Evolutionary conservation across 2,329 filamentous ascomycete species (phyloP).

Genomic region (Geosmithia putterillii): DNA sequence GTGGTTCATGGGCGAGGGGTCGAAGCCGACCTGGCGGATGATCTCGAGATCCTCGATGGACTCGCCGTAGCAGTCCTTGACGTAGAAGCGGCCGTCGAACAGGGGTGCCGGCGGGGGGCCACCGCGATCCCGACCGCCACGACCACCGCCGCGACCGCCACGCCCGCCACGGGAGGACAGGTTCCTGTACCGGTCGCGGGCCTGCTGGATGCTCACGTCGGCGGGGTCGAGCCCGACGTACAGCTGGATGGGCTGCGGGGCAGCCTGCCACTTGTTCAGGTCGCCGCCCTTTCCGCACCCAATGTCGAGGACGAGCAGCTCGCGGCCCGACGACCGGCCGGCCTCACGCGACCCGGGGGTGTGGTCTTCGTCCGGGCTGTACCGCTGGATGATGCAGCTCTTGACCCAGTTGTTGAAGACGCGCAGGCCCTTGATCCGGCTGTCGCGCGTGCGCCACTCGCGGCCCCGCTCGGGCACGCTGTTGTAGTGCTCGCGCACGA

Average conservation of each 20-base stretch:
- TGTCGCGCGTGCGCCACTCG: constrained; percentile 90
- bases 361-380: constrained; percentile 70
- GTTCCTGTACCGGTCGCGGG: constrained; percentile 66
- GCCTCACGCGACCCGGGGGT: constrained; percentile 45
- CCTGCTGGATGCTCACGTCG: constrained; percentile 84
- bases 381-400: constrained; percentile 93
- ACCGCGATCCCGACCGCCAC: constrained; percentile 33
- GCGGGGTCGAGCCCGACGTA: constrained; percentile 94
- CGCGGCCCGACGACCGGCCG: constrained; percentile 38
- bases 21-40: constrained; percentile 77
- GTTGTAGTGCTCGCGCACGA: constrained; percentile 92
- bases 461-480: constrained; percentile 84
- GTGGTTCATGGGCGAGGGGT: constrained; percentile 57
- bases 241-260: constrained; percentile 78
- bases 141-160: constrained; percentile 30
- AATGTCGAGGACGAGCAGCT: constrained; percentile 77
- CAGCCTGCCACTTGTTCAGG: constrained; percentile 88
- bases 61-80: constrained; percentile 87
- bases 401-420: constrained; percentile 99
- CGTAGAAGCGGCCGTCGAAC: constrained; percentile 78
- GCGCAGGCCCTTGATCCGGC: constrained; percentile 85
- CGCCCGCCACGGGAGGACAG: constrained; percentile 53
- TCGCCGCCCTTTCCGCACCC: constrained; percentile 97
- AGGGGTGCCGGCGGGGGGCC: constrained; percentile 38
- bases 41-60: constrained; percentile 72